Conservation (phyloP, 306 rosid genomes). For the Herpetospermum pedunculosum region DNA sequence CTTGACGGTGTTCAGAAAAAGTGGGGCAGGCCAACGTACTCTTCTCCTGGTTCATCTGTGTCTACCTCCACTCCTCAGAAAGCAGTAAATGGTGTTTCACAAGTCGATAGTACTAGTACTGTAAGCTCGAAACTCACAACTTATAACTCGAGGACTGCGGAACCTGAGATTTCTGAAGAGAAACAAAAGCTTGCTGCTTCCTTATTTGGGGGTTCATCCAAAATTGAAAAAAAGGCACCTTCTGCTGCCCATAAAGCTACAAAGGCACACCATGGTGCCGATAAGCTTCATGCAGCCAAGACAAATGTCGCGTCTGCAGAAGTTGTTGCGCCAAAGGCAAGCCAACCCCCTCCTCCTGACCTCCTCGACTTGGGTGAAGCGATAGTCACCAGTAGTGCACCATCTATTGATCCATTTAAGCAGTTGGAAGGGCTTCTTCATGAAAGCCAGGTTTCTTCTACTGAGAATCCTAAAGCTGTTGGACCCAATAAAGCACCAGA, state of each 20-base stretch:
- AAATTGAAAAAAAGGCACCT: slow-evolving; percentile 38
- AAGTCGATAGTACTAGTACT: slow-evolving; percentile 27
- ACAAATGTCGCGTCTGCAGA: slow-evolving; percentile 21
- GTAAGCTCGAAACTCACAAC: slow-evolving; percentile 34
- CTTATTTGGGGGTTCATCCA: slow-evolving; percentile 65
- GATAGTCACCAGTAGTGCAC: slow-evolving; percentile 22
- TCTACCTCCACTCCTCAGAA: slow-evolving; percentile 41
- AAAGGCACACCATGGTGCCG: slow-evolving; percentile 28
- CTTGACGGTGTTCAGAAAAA: slow-evolving; percentile 85
- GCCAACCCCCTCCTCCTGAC: slow-evolving; percentile 62
- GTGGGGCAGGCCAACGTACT: slow-evolving; percentile 66
- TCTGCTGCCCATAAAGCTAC: slow-evolving; percentile 41
- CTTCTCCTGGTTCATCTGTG: slow-evolving; percentile 36
- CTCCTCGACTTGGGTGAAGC: slow-evolving; percentile 71
- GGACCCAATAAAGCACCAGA: slow-evolving; percentile 32
- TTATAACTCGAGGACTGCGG: slow-evolving; percentile 42
- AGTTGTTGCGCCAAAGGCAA: slow-evolving; percentile 23
- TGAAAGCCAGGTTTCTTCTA: slow-evolving; percentile 22
- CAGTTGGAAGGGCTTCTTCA: slow-evolving; percentile 76
- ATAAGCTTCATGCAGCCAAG: slow-evolving; percentile 35
- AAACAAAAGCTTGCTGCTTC: slow-evolving; percentile 92
- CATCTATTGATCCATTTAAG: slow-evolving; percentile 51
- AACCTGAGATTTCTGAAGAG: slow-evolving; percentile 50
- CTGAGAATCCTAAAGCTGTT: slow-evolving; percentile 21
- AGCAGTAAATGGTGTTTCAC: slow-evolving; percentile 39